phyloP scores from a whole-genome alignment of 1,139 yeast genomes.

The Diutina pseudorugosa region DNA sequence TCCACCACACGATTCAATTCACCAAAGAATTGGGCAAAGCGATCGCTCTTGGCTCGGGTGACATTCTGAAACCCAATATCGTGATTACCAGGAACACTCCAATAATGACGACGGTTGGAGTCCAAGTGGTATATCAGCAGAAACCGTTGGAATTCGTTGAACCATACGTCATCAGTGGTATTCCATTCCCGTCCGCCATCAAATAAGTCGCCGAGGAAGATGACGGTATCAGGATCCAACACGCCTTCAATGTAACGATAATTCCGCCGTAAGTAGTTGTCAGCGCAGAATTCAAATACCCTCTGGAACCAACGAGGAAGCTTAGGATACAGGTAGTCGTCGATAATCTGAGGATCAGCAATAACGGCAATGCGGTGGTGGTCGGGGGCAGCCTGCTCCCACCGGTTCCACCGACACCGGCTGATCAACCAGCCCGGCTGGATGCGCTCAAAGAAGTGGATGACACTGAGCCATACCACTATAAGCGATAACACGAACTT shows the following conservation, averaged over 20 bases:
- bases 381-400: constrained; percentile 32
- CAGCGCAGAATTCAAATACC: constrained; percentile 41
- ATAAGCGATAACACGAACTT: background rate
- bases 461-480: constrained; percentile 13
- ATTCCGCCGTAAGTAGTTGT: constrained; percentile 70
- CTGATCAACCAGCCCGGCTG: constrained; percentile 36
- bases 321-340: constrained; percentile 58
- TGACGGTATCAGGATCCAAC: constrained; percentile 62
- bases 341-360: constrained; percentile 92
- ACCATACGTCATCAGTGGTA: constrained; percentile 41
- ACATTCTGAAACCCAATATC: constrained; percentile 84
- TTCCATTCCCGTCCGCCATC: constrained; percentile 95
- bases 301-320: constrained; percentile 34
- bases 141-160: constrained; percentile 60
- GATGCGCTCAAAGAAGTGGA: constrained; percentile 52
- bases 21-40: constrained; percentile 71
- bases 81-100: constrained; percentile 83
- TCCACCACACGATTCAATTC: constrained; percentile 42
- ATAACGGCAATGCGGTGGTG: constrained; percentile 60
- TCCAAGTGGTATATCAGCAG: constrained; percentile 44
- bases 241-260: constrained; percentile 47
- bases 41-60: constrained; percentile 37
- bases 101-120: constrained; percentile 35
- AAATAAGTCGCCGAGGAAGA: constrained; percentile 82
- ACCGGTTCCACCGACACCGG: constrained; percentile 48